These are phyloP conservation scores for Lanmaoa rubissima DNA, from an alignment of 768 basidiomycete species.

Conservation along the genomic window DNA sequence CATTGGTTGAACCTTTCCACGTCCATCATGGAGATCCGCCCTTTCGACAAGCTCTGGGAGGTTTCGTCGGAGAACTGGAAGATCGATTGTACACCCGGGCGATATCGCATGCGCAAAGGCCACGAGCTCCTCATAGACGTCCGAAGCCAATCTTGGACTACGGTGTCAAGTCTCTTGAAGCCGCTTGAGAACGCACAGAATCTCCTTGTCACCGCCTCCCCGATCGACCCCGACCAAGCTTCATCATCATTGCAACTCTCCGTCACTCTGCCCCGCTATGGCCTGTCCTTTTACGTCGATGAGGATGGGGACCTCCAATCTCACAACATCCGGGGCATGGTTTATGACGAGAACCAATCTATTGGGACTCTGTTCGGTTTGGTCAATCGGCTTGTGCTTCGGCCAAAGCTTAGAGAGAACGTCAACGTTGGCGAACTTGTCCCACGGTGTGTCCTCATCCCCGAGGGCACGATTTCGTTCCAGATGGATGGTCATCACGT, in stretches of 20 bases:
- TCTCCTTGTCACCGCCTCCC: constrained; percentile 16
- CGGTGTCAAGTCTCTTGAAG: constrained; percentile 16
- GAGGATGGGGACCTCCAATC: constrained; percentile 35
- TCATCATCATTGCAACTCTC: constrained; percentile 12
- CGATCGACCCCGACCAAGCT: not conserved
- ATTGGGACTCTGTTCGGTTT: constrained; percentile 45
- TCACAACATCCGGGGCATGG: constrained; percentile 37
- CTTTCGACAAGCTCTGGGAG: constrained; percentile 18
- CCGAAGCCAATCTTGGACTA: constrained; percentile 23
- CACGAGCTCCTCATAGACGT: constrained; percentile 20
- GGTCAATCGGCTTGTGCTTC: constrained; percentile 38
- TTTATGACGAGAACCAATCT: constrained; percentile 39
- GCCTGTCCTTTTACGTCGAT: constrained; percentile 39
- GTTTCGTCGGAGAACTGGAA: constrained; percentile 22
- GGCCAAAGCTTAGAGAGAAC: constrained; percentile 14
- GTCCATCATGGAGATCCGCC: constrained; percentile 24
- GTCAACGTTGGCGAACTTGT: not conserved
- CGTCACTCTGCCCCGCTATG: constrained; percentile 38
- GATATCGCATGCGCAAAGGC: constrained; percentile 1
- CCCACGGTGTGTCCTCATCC: constrained; percentile 35
- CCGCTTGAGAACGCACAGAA: constrained; percentile 10
- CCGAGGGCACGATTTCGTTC: constrained; percentile 27
- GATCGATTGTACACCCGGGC: constrained; percentile 5
- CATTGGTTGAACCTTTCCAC: constrained; percentile 30
- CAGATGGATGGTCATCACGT: constrained; percentile 8